Evolutionary conservation across 148 eudicot genomes (phyloP).

Genomic region (Amaranthus cruentus): DNA sequence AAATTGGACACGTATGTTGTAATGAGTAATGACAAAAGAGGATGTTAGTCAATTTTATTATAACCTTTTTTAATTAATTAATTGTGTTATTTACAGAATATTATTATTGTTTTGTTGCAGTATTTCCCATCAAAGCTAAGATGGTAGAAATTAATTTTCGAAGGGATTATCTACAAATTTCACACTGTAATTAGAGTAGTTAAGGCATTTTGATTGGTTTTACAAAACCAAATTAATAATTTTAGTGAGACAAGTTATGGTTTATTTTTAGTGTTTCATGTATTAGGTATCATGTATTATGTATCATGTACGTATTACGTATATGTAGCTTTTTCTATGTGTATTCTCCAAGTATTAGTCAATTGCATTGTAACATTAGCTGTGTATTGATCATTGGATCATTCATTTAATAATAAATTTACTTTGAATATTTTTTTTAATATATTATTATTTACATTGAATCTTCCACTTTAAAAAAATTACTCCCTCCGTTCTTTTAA

Average conservation of each 20-base stretch:
- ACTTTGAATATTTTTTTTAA: too few relatives aligned
- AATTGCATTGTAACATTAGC: not conserved
- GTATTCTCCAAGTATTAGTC: not conserved
- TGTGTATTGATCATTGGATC: too few relatives aligned
- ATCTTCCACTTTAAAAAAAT: too few relatives aligned
- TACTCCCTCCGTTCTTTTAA: too few relatives aligned
- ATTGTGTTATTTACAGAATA: not conserved
- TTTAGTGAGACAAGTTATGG: not conserved
- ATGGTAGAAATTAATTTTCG: slow-evolving; percentile 15
- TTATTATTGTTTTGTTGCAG: slow-evolving; percentile 8
- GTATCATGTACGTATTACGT: not conserved
- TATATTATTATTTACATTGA: too few relatives aligned
- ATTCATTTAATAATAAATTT: too few relatives aligned
- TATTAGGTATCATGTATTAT: not conserved
- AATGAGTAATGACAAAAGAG: too few relatives aligned
- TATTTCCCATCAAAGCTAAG: slow-evolving; percentile 29
- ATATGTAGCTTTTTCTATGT: not conserved
- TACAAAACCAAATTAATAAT: not conserved
- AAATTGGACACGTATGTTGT: too few relatives aligned
- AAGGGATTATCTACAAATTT: not conserved
- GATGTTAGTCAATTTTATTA: too few relatives aligned
- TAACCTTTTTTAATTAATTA: not conserved
- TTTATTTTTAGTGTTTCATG: too few relatives aligned
- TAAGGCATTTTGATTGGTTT: not conserved
- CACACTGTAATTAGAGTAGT: not conserved